Conservation (phyloP, 345 rosid species). For the Nasturtium officinale region DNA sequence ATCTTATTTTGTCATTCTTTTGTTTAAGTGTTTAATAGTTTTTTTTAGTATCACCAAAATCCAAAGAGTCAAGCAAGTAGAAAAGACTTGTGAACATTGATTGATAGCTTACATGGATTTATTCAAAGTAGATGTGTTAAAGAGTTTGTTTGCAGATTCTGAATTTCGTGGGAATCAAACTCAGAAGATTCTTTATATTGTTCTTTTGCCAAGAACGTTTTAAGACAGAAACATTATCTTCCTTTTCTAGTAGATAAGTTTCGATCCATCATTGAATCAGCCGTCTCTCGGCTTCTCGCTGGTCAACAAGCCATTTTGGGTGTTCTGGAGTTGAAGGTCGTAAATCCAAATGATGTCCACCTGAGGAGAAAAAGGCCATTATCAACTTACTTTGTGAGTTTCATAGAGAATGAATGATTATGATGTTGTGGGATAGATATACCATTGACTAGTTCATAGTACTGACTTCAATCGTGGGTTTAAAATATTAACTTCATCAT, state of each 20-base stretch:
- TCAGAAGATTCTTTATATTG: neutral
- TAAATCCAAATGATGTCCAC: conserved; percentile 89
- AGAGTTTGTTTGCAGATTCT: conserved; percentile 1
- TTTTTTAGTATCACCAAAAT: neutral
- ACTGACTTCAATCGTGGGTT: neutral
- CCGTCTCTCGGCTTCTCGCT: conserved; percentile 67
- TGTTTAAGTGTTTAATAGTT: neutral
- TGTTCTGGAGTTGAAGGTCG: conserved; percentile 70
- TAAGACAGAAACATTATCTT: conserved; percentile 44
- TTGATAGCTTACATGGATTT: conserved; percentile 15
- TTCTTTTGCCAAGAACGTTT: conserved; percentile 32
- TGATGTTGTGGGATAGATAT: neutral
- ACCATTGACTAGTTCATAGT: neutral
- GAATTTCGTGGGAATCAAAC: neutral
- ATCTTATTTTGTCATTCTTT: conserved; percentile 13
- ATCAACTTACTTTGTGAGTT: neutral
- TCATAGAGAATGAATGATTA: neutral
- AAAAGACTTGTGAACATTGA: neutral
- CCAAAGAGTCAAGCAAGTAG: conserved; percentile 1
- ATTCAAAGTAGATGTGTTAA: conserved; percentile 20
- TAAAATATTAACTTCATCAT: too few species aligned
- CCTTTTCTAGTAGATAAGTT: conserved; percentile 46
- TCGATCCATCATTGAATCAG: conserved; percentile 76
- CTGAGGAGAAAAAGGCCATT: conserved; percentile 36
- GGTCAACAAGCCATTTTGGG: conserved; percentile 81